These are phyloP conservation scores for Pseudopithomyces maydicus DNA, from an alignment of 2,329 filamentous ascomycete genomes.

Conservation along the genomic window DNA sequence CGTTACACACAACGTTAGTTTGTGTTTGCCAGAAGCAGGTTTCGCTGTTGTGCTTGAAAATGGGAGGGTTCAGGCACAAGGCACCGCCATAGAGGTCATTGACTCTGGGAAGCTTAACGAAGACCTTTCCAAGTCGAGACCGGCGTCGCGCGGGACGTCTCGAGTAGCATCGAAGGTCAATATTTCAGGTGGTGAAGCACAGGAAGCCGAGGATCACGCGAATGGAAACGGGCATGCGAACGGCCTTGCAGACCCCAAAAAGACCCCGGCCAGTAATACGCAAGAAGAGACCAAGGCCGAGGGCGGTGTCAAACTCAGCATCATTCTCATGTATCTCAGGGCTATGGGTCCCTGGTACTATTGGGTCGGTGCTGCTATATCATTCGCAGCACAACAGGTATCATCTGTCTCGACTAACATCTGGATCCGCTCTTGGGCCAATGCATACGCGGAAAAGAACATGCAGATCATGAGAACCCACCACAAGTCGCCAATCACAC, in stretches of 20 bases:
- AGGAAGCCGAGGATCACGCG: constrained; percentile 50
- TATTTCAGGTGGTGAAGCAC: constrained; percentile 63
- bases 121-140: constrained; percentile 76
- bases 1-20: constrained; percentile 92
- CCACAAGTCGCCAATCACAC: constrained; percentile 48
- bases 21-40: constrained; percentile 80
- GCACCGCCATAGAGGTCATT: constrained; percentile 77
- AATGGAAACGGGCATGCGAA: constrained; percentile 53
- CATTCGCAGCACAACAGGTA: constrained; percentile 83
- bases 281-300: constrained; percentile 74
- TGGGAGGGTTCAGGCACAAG: constrained; percentile 77
- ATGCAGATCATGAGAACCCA: constrained; percentile 33
- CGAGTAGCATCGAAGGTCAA: constrained; percentile 77
- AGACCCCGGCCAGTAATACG: constrained; percentile 57
- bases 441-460: constrained; percentile 72
- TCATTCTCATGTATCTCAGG: constrained; percentile 81
- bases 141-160: constrained; percentile 72
- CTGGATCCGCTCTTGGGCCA: constrained; percentile 96
- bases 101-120: constrained; percentile 88
- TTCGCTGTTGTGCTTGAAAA: constrained; percentile 88
- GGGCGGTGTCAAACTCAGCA: constrained; percentile 85
- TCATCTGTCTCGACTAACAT: constrained; percentile 86
- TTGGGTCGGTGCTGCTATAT: constrained; percentile 76
- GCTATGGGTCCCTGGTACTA: constrained; percentile 98
- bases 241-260: constrained; percentile 46